Evolutionary conservation across 2,329 filamentous ascomycete species (phyloP).

Genomic region (Trichocomaceae sp.): DNA sequence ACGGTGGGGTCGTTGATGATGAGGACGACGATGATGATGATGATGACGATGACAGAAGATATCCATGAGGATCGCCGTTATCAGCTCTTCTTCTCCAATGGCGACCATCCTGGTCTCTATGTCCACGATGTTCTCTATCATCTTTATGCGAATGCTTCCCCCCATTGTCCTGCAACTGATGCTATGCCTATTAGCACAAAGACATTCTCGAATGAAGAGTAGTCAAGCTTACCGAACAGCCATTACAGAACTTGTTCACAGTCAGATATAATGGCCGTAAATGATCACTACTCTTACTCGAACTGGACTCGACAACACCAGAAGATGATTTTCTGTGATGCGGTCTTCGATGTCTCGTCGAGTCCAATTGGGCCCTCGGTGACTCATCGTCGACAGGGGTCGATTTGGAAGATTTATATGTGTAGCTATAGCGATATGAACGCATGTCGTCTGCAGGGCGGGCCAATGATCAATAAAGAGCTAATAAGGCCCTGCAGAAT

Average conservation of each 20-base stretch:
- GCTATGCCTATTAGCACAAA: background rate
- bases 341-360: background rate
- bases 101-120: background rate
- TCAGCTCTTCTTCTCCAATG: background rate
- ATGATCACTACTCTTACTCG: background rate
- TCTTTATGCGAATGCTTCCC: background rate
- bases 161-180: background rate
- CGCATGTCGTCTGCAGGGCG: slow-evolving; percentile 1
- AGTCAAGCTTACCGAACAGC: slow-evolving; percentile 3
- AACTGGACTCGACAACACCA: background rate
- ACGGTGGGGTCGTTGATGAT: background rate
- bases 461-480: background rate
- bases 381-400: background rate
- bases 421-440: slow-evolving; percentile 7
- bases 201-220: background rate
- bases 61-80: background rate
- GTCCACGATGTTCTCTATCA: background rate
- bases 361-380: background rate
- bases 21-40: background rate
- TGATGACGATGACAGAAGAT: background rate
- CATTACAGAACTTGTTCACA: slow-evolving; percentile 1
- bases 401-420: slow-evolving; percentile 5
- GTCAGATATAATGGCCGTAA: slow-evolving; percentile 5
- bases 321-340: slow-evolving; percentile 1
- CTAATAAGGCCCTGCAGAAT: background rate